A percentile compares a stretch with the other conserved stretches of the same genome.
Evolutionary conservation across 495 filamentous ascomycete species (phyloP).

Genomic region (Penicillium paxilli): DNA sequence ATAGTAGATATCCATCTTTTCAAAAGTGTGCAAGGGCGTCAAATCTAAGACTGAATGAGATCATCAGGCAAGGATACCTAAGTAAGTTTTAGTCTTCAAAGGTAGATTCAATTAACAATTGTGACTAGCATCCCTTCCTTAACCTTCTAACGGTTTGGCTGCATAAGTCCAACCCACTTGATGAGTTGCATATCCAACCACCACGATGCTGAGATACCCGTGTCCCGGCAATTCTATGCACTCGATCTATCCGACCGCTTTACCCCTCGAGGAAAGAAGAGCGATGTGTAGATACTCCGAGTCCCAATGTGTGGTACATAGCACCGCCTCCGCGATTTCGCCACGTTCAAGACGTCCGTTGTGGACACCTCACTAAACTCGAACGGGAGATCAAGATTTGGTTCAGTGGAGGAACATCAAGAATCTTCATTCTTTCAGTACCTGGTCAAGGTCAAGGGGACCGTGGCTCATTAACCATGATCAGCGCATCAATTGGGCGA

Average conservation of each 20-base stretch:
- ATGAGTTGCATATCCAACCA: slow-evolving; percentile 11
- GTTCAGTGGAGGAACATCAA: neutral
- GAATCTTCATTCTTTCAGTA: neutral
- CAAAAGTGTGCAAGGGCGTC: slow-evolving; percentile 5
- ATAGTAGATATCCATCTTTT: neutral
- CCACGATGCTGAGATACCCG: slow-evolving; percentile 9
- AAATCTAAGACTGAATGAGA: neutral
- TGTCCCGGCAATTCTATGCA: neutral
- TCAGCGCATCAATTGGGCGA: slow-evolving; percentile 12
- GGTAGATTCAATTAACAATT: too few relatives aligned
- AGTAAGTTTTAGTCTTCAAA: neutral
- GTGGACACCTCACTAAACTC: slow-evolving; percentile 12
- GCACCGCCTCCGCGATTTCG: slow-evolving; percentile 20
- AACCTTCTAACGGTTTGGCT: slow-evolving; percentile 7
- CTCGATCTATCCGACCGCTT: neutral
- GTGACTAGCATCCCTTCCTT: neutral
- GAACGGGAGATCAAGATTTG: neutral
- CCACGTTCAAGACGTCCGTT: slow-evolving; percentile 22
- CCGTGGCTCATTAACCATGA: slow-evolving; percentile 6
- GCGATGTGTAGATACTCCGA: neutral
- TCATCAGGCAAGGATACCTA: slow-evolving; percentile 9
- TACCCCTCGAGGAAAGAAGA: neutral
- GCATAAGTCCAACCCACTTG: slow-evolving; percentile 1
- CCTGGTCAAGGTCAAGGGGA: slow-evolving; percentile 7
- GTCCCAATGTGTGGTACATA: neutral